phyloP scores from a whole-genome alignment of 148 eudicot genomes.

The Amaranthus hypochondriacus region DNA sequence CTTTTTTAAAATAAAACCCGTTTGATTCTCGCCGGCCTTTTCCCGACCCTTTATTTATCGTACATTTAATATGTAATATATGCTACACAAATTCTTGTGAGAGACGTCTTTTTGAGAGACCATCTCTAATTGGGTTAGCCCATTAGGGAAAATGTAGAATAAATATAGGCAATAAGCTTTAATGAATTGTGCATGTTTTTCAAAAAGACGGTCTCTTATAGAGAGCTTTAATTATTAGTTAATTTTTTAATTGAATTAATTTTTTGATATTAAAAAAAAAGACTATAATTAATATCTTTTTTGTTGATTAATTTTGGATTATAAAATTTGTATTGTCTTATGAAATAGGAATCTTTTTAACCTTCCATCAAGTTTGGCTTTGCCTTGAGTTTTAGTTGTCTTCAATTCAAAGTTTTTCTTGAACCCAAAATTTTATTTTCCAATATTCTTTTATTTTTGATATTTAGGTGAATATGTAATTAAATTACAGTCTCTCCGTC shows the following conservation, averaged over 20 bases:
- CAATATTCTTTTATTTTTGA: background rate
- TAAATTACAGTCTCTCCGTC: background rate
- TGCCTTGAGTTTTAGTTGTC: slow-evolving; percentile 14
- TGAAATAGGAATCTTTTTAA: background rate
- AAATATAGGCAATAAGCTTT: too few species aligned
- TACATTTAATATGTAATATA: too few species aligned
- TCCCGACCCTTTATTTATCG: too few species aligned
- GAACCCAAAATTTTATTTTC: slow-evolving; percentile 2
- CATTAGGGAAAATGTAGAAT: too few species aligned
- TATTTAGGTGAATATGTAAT: background rate
- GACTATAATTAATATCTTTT: background rate
- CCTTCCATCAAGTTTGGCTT: slow-evolving; percentile 7
- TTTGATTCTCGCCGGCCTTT: too few species aligned
- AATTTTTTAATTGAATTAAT: background rate
- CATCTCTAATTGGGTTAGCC: too few species aligned
- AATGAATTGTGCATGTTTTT: too few species aligned
- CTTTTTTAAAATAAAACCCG: too few species aligned
- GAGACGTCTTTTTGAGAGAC: background rate
- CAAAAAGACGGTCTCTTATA: background rate
- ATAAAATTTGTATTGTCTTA: background rate
- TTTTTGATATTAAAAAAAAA: background rate
- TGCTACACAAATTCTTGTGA: too few species aligned
- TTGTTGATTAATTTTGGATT: background rate
- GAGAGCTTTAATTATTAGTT: background rate
- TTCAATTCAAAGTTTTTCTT: slow-evolving; percentile 19